Base-by-base conservation (phyloP, 306 rosid genomes). In the Phaseolus lunatus region DNA sequence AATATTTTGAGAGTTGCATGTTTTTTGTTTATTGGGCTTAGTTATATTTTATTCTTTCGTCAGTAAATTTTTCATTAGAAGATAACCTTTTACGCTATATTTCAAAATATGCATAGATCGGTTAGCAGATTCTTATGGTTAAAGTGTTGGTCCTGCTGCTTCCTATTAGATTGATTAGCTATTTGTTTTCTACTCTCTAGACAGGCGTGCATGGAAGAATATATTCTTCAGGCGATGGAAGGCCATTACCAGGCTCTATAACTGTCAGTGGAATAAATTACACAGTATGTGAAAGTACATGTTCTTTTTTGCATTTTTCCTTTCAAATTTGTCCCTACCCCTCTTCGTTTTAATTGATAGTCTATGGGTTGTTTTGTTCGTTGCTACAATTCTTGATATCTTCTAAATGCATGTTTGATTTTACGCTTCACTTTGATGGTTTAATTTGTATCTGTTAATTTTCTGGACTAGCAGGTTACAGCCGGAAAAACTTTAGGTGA, bases 181-280 rank as follows among this genome's bases (percentile, higher is more conserved):
- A n/a, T 74, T 73, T 84, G 82, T 63, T 80, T 81, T 77, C 13
- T 66, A 53, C 68, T 84, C 69, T 80, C 23, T 65, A 95, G 98
- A 85, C 89, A 37, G 97, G 97, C 81, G 89, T 95, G 78, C 97
- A 90, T 76, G 97, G 98, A 81, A 88, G 96, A 72, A 85, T 95
- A 54, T 89, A 85, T 84, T 90, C 97, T 82, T 88, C 97, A 37
- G 89, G 83, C 50, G 82, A 77, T 67, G 97, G 98, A 78, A 89
- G 87, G 78, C 96, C 98, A 12, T 69, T 92, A 58, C 96, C 87
- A 5, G 96, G 88, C 41, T 85, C 58, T 80, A 84, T 95, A 76
- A 70, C 86, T 15, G 80, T 95, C 68, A 47, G 70, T 20, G 97
- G 96, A 81, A 90, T 92, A 85, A 91, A 95, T 70, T 87, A 89